These are phyloP conservation scores for Clarireedia homoeocarpa DNA, from an alignment of 2,329 filamentous ascomycete species.

Conservation along the genomic window DNA sequence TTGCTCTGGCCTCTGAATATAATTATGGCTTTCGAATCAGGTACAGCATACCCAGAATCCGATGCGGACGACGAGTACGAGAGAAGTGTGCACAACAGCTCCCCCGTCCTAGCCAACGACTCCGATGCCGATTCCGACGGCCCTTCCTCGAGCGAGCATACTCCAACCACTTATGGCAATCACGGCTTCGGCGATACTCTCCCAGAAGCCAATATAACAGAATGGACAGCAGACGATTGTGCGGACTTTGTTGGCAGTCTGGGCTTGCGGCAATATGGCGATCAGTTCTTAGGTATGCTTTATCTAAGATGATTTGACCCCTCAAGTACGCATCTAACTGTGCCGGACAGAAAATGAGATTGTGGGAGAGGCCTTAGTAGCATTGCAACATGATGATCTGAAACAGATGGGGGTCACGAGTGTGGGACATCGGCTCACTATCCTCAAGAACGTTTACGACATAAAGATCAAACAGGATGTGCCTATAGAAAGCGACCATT, in stretches of 20 bases:
- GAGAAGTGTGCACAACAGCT: constrained; percentile 60
- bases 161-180: constrained; percentile 69
- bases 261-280: constrained; percentile 74
- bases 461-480: constrained; percentile 92
- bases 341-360: constrained; percentile 74
- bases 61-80: constrained; percentile 82
- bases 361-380: constrained; percentile 82
- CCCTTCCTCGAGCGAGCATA: constrained; percentile 59
- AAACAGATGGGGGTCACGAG: constrained; percentile 92
- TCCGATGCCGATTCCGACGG: constrained; percentile 67
- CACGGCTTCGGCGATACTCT: constrained; percentile 56
- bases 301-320: not conserved
- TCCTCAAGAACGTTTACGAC: constrained; percentile 93
- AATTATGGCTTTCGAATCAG: constrained; percentile 50
- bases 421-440: constrained; percentile 88
- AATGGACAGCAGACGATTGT: constrained; percentile 81
- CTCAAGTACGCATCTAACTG: constrained; percentile 2
- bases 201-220: constrained; percentile 67
- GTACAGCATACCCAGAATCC: constrained; percentile 68
- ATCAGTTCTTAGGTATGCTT: constrained; percentile 69
- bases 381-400: constrained; percentile 83
- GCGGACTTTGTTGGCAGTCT: constrained; percentile 79
- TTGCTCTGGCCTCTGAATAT: constrained; percentile 1
- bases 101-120: constrained; percentile 56
- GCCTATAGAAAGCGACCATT: constrained; percentile 85